Base-by-base conservation (phyloP, 441 rosid genomes). In the Jatropha podagrica region DNA sequence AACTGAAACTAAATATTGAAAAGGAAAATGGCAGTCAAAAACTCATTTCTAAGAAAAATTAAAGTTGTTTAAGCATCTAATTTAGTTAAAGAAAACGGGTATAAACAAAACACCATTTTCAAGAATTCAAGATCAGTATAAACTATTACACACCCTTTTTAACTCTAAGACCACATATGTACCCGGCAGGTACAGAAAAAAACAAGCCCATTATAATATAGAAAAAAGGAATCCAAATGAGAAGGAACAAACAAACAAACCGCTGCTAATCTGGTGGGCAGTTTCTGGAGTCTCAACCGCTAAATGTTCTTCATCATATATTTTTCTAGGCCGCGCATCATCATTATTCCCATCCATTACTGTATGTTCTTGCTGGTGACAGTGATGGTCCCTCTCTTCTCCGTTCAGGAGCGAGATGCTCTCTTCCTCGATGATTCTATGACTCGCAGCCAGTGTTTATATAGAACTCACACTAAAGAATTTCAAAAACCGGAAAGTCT, bases 231-330 rank as follows among this genome's bases (percentile, higher is more conserved):
- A 11, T 44, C 63, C 18, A 13, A 52, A 46, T 23, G 49, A 2
- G n/a, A 15, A 27, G 1, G 0, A 14, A 11, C 3, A 61, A n/a
- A 51, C 4, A 56, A 10, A 51, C 83, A 32, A 79, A 93, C 99
- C 98, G 78, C 81, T 87, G 84, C 98, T 90, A 60, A 95, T 88
- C 82, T 90, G 93, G 78, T 96, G 99, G 26, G 97, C 97, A 77
- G 97, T 96, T 56, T 91, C 93, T 11, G 99, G 96, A 66, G 85
- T 67, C 46, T 88, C 89, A 65, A 86, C 72, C 20, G 49, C 74
- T 18, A 80, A 55, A 23, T 80, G 68, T 40, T 79, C 85, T 18
- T 75, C 84, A 62, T 73, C 88, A 61, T 70, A 61, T 7, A 70
- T 76, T 73, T 72, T 85, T 38, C 72, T 66, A 48, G 41, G 71